Conservation (phyloP, 176 grass and related monocot species). For the Dactylis glomerata region DNA sequence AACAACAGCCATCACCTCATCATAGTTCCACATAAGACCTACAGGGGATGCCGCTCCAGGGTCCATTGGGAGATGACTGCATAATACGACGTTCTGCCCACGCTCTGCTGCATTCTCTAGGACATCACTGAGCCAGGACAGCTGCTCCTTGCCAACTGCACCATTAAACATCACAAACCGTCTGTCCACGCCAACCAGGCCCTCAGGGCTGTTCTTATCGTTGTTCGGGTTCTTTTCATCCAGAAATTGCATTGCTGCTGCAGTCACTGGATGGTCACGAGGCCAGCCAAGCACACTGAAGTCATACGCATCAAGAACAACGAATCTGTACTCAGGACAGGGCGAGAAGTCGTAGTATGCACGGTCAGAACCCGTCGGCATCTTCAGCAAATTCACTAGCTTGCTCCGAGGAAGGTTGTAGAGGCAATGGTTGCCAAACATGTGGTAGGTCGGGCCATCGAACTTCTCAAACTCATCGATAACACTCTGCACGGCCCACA, state of each 20-base stretch:
- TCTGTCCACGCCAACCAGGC: constrained; percentile 49
- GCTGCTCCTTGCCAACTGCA: constrained; percentile 67
- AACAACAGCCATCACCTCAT: constrained; percentile 85
- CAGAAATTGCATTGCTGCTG: constrained; percentile 52
- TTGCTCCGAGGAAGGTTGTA: constrained; percentile 82
- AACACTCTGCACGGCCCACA: constrained; percentile 58
- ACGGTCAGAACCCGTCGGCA: constrained; percentile 41
- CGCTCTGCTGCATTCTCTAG: constrained; percentile 39
- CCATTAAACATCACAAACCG: constrained; percentile 95
- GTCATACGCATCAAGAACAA: constrained; percentile 81
- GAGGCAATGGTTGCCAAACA: constrained; percentile 96
- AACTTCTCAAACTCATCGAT: constrained; percentile 77
- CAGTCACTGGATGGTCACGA: constrained; percentile 47
- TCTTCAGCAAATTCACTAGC: constrained; percentile 68
- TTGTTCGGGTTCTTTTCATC: constrained; percentile 74
- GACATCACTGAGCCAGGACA: constrained; percentile 67
- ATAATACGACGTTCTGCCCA: constrained; percentile 64
- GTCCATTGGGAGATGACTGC: constrained; percentile 86
- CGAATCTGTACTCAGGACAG: constrained; percentile 50
- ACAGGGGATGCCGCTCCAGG: constrained; percentile 41
- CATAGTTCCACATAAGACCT: constrained; percentile 88
- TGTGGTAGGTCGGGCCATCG: constrained; percentile 73
- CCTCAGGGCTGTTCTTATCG: constrained; percentile 83
- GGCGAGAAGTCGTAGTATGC: constrained; percentile 87
- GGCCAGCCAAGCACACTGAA: constrained; percentile 89